phyloP scores from a whole-genome alignment of 305 asterid genomes.

The Fraxinus baroniana region DNA sequence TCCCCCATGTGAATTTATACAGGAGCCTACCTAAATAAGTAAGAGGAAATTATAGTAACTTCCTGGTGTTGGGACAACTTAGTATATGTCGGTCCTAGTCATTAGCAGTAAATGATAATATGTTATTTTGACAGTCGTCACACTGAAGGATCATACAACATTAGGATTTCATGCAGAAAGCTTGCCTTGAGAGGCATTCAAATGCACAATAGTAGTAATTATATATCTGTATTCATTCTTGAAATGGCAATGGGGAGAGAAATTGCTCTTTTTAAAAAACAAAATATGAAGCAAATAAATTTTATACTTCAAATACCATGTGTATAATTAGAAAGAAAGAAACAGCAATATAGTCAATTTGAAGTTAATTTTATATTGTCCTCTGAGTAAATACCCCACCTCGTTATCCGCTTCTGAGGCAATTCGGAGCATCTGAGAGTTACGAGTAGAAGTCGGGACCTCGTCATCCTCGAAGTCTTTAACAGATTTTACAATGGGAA shows the following conservation, averaged over 20 bases:
- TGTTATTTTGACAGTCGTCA: background rate
- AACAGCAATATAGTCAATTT: background rate
- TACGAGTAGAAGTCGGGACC: constrained; percentile 75
- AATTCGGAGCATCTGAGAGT: constrained; percentile 75
- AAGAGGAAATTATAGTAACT: background rate
- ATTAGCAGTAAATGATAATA: background rate
- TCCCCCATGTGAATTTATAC: constrained; percentile 4
- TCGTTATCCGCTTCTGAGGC: constrained; percentile 78
- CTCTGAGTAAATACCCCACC: constrained; percentile 39
- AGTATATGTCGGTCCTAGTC: background rate
- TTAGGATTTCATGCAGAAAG: background rate
- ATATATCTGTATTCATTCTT: constrained; percentile 8
- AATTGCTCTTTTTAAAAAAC: background rate
- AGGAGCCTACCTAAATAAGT: constrained; percentile 5
- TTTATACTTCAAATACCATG: constrained; percentile 20
- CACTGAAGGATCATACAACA: background rate
- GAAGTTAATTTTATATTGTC: background rate
- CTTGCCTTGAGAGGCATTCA: background rate
- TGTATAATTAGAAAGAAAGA: background rate
- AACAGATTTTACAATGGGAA: constrained; percentile 79
- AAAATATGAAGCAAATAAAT: background rate
- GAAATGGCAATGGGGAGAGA: background rate
- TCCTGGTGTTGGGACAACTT: constrained; percentile 5
- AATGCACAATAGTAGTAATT: background rate
- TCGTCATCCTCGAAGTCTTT: constrained; percentile 99